Evolutionary conservation across 1,284 basidiomycete genomes (phyloP), one percentile per base, ranked within the genome.

Genomic region (Heliocybe sulcata): DNA sequence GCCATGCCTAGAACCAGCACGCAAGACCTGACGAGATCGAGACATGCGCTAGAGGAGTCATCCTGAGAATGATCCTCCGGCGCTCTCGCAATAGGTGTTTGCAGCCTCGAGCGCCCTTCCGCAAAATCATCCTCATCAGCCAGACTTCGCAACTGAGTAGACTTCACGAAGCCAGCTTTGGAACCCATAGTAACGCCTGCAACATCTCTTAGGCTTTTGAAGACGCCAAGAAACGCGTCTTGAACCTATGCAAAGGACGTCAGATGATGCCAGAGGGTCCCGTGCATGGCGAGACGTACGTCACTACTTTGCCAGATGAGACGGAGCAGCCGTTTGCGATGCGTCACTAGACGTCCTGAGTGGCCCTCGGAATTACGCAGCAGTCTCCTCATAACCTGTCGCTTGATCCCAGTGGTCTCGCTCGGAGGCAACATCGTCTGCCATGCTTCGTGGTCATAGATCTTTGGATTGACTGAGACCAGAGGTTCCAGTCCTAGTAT

Each of bases 401-500:
- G 71, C 57, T 83, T 78, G 55, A 94, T 85, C 1, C 90, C 92
- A 9, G 86, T 85, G 2, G 77, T 75, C 10, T 67, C 53, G 35
- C 79, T 80, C n/a, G 92, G 84, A 26, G 73, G 69, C 12, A 89
- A 67, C 59, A 94, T 69, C 2, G 82, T 77, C 12, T 77, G 72
- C 77, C 80, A 85, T 19, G 64, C 65, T 4, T 71, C 62, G 14
- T 69, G 60, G 14, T 65, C 65, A 31, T 67, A 63, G 3, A 58
- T 52, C 1, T 55, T 57, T 31, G 65, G 64, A 10, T 59, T 63
- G 23, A 63, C 64, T 4, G 69, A 62, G 2, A 83, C 71, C 19
- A 93, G 66, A 9, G 87, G 84, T 47, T 87, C 80, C 14, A 95
- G 71, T 0, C 81, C 85, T 33, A 76, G 72, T 55, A 90, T 66